phyloP scores from a whole-genome alignment of 2,329 filamentous ascomycete species.

The Ophiostoma australiae region DNA sequence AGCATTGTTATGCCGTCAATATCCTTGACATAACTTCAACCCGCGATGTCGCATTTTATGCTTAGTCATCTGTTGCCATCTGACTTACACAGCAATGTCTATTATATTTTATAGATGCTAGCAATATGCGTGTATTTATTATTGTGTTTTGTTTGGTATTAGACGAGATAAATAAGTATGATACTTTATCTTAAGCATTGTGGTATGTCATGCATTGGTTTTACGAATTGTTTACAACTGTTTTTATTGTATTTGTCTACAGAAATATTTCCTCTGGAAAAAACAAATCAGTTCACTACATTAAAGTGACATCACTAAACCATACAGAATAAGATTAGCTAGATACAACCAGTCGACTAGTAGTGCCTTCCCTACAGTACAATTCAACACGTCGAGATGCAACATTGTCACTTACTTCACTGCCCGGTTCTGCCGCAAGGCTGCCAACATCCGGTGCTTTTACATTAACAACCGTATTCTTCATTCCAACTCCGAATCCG shows the following conservation, averaged over 20 bases:
- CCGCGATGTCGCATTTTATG: too few species aligned
- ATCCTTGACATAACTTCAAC: too few species aligned
- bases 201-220: too few species aligned
- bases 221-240: background rate
- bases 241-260: background rate
- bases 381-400: background rate
- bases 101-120: too few species aligned
- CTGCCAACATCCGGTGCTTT: background rate
- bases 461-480: background rate
- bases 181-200: too few species aligned
- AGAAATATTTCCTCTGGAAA: background rate
- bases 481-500: background rate
- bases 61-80: too few species aligned
- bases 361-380: background rate
- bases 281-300: background rate
- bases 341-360: background rate
- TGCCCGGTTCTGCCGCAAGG: conserved; percentile 4
- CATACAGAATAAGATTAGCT: background rate
- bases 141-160: too few species aligned
- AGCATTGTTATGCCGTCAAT: too few species aligned
- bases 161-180: too few species aligned
- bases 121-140: too few species aligned
- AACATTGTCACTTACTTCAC: background rate
- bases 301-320: background rate
- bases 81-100: too few species aligned